These are phyloP conservation scores for Zygnema cylindricum DNA, from an alignment of 139 green algal genomes.

Conservation along the genomic window DNA sequence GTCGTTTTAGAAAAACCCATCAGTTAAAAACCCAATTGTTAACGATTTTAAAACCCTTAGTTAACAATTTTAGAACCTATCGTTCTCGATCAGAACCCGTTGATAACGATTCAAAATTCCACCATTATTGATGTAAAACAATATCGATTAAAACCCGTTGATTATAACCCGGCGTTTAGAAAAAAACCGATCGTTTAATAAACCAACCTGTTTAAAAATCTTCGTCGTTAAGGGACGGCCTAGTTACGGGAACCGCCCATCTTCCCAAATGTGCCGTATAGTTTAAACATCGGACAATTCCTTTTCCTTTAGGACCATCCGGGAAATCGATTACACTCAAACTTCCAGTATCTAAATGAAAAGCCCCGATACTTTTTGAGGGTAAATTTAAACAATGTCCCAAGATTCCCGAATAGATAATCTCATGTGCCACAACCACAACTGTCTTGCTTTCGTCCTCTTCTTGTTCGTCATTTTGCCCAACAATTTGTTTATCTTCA, in stretches of 20 bases:
- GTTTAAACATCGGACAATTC: slow-evolving; percentile 67
- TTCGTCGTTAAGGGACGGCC: slow-evolving; percentile 40
- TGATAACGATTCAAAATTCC: no score
- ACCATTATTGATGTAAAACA: no score
- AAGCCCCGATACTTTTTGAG: slow-evolving; percentile 13
- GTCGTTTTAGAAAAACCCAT: no score
- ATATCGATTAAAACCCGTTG: no score
- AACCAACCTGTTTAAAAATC: slow-evolving; percentile 49
- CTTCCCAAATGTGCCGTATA: slow-evolving; percentile 72
- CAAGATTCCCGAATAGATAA: slow-evolving; percentile 47
- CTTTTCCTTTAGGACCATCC: slow-evolving; percentile 49
- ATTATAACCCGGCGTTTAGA: no score
- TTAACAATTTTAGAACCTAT: no score
- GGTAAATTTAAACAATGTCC: slow-evolving; percentile 41
- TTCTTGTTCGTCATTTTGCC: not conserved
- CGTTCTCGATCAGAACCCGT: no score
- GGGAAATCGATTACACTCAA: slow-evolving; percentile 80
- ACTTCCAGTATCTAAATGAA: slow-evolving; percentile 63
- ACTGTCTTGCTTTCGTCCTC: slow-evolving; percentile 22
- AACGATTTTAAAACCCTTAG: no score
- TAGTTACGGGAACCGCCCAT: slow-evolving; percentile 74
- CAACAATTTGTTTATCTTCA: no score
- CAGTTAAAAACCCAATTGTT: no score
- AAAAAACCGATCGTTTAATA: not conserved
- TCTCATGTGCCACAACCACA: slow-evolving; percentile 62